Evolutionary conservation across 768 basidiomycete species (phyloP).

Genomic region (Floccularia luteovirens): DNA sequence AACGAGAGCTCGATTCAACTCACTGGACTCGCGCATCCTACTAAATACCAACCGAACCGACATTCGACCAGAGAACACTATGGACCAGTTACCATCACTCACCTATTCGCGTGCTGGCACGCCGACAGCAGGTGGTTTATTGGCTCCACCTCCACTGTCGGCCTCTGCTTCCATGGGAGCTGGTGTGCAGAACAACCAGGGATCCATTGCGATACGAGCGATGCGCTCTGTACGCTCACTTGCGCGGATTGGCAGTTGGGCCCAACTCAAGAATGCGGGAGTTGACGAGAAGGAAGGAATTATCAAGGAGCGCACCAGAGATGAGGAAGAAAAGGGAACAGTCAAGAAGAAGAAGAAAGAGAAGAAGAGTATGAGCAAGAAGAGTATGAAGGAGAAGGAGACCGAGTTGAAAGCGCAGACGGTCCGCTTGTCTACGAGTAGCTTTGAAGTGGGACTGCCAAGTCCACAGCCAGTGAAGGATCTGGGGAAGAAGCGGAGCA

Average conservation of each 20-base stretch:
- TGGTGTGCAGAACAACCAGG: constrained; percentile 22
- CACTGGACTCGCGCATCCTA: constrained; percentile 38
- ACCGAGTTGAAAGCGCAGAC: constrained; percentile 24
- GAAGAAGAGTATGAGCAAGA: constrained; percentile 18
- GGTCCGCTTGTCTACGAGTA: constrained; percentile 46
- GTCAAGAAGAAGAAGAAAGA: constrained; percentile 12
- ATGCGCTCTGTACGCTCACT: constrained; percentile 70
- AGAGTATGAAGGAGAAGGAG: constrained; percentile 17
- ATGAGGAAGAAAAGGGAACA: constrained; percentile 23
- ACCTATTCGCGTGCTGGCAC: constrained; percentile 25
- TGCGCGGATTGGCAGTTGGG: constrained; percentile 69
- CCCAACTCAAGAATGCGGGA: constrained; percentile 39
- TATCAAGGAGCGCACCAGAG: constrained; percentile 12
- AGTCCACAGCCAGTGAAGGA: constrained; percentile 26
- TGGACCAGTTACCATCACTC: constrained; percentile 10
- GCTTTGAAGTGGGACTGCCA: constrained; percentile 61
- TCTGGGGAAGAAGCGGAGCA: constrained; percentile 52
- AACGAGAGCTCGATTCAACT: constrained; percentile 52
- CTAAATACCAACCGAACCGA: constrained; percentile 12
- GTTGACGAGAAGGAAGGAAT: constrained; percentile 12
- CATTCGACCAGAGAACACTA: constrained; percentile 2
- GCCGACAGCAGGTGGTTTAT: constrained; percentile 17
- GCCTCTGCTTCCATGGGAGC: no score
- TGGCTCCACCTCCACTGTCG: constrained; percentile 5
- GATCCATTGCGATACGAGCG: constrained; percentile 70